Base-by-base conservation (phyloP, 2,329 filamentous ascomycete genomes). In the Orbilia blumenaviensis region DNA sequence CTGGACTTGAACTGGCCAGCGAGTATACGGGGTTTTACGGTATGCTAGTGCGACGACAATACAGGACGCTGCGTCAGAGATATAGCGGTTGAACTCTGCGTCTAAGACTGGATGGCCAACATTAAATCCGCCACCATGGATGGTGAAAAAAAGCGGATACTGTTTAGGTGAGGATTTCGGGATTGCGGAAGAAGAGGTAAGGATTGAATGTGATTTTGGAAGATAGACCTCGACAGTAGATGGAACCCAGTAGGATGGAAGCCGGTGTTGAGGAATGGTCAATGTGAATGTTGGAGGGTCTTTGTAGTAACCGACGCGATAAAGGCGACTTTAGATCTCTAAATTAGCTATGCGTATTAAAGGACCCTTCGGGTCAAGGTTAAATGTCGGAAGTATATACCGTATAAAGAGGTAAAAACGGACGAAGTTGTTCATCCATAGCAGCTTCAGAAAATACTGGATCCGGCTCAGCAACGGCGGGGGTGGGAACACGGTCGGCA, bases 51-150 rank as follows among this genome's bases (percentile, higher is more conserved):
- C 83, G 14, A 87, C 79, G 12, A 87, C 85, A 7, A 87, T 80
- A 69, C 85, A 81, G 61, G 80, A 79, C 62, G 84, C 82, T 0
- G 80, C 77, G 60, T 83, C 81, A 23, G 85, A 82, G 77, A 86
- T 86, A 66, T 78, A 77, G 41, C 80, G 80, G 80, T 85, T 86
- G 82, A 86, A 86, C n/a, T 78, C 78, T 80, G 87, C 85, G 78
- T 86, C 85, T 46, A 84, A 80, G 54, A 81, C 71, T 0, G 86
- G 83, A 18, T 83, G 79, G 80, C 84, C 83, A 46, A 87, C 27
- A 27, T 82, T 81, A 79, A 86, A 87, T 41, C 85, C 86, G 71
- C 86, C 86, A 64, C 86, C 86, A 78, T 88, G 87, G 78, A 87
- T 83, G 64, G 85, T 83, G 48, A 88, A 81, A 50, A 87, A 82